Base-by-base conservation (phyloP, 2,329 filamentous ascomycete genomes). In the Arthroderma sp. region DNA sequence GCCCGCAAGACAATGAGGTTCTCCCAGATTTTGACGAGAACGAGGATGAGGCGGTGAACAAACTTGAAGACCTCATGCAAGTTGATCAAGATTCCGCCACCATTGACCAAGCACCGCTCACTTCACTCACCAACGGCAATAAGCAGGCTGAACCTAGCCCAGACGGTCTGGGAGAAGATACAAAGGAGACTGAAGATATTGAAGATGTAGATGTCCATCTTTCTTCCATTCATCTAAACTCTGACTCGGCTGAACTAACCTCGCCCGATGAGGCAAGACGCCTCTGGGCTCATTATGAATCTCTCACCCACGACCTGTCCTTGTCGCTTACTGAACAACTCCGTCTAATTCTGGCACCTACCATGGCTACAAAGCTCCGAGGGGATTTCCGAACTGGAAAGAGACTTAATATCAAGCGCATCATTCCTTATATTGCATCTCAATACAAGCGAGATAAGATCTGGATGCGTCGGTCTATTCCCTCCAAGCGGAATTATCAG, bases 361-460 rank as follows among this genome's bases (percentile, higher is more conserved):
- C 89, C 0, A 81, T 94, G 43, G 88, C 89, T 1, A 96, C 91
- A 33, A 98, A 96, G 59, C 83, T 98, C 50, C 88, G 89, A 1
- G 91, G 91, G 37, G 87, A 94, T 53, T 96, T 94, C 75, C 85
- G 91, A 53, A 98, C 91, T 0, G 91, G 91, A 50, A 98, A 99
- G 64, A 83, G 91, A 0, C 85, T 99, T 55, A 98, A 96, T 66
- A 94, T 99, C 71, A 96, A 96, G 67, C 86, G 89, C 54, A 98
- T 99, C 66, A 98, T 99, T 57, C 91, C 93, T 0, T 99, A 98
- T 68, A 96, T 99, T 55, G 91, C 93, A 1, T 96, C 88, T 0
- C 82, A 84, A 60, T 98, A 95, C 74, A 96, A 95, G 72, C 85
- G 91, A 49, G 91, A 99, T 75, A 98, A 98, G 73, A 99, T 99